Evolutionary conservation across 805 yeast species (phyloP).

Genomic region (Ogataea ramenticola): DNA sequence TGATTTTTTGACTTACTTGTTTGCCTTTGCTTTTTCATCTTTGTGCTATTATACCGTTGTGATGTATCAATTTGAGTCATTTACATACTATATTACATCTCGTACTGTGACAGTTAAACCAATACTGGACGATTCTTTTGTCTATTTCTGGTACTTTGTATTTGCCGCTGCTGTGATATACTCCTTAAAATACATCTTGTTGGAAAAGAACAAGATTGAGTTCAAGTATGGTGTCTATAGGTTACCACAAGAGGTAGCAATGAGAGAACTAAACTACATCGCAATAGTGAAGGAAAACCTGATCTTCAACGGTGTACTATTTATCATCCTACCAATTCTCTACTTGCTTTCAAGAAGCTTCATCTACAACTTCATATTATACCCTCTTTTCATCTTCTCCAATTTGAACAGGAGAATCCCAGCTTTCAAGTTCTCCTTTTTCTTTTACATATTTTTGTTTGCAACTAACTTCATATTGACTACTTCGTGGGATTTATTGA

Average conservation of each 20-base stretch:
- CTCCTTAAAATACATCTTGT: constrained; percentile 40
- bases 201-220: constrained; percentile 48
- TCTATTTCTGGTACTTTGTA: constrained; percentile 43
- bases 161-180: constrained; percentile 36
- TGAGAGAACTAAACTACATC: constrained; percentile 14
- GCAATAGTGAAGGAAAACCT: constrained; percentile 27
- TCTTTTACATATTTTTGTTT: constrained; percentile 23
- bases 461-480: constrained; percentile 29
- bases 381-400: constrained; percentile 23
- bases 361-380: constrained; percentile 32
- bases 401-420: constrained; percentile 37
- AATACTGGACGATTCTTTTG: constrained; percentile 34
- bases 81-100: constrained; percentile 23
- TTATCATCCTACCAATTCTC: constrained; percentile 29
- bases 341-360: constrained; percentile 33
- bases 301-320: constrained; percentile 23
- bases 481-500: constrained; percentile 46
- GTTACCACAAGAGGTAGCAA: constrained; percentile 28
- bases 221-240: constrained; percentile 37
- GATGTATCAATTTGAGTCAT: constrained; percentile 14
- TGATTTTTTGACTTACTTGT: constrained; percentile 12
- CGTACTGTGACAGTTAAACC: constrained; percentile 34
- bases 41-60: constrained; percentile 11
- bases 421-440: constrained; percentile 25
- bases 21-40: constrained; percentile 17